These are phyloP conservation scores for Carex pumila DNA, from an alignment of 176 grass and related monocot species.

Conservation along the genomic window DNA sequence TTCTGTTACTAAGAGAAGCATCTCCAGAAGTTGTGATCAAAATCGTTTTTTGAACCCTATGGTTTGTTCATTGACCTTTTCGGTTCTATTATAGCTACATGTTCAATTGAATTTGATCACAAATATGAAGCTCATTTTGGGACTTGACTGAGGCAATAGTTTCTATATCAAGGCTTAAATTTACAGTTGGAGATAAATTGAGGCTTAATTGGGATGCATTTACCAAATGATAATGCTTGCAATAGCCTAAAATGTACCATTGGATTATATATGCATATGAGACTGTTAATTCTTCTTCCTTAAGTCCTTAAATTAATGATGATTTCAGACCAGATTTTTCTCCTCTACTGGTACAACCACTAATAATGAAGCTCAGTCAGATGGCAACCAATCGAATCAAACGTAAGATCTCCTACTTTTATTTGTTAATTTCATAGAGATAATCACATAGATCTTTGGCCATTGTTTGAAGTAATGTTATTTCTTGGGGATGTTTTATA, in stretches of 20 bases:
- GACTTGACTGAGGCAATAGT: not conserved
- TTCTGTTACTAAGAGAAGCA: slow-evolving; percentile 19
- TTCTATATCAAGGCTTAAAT: not conserved
- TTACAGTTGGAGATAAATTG: not conserved
- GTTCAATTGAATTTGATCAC: not conserved
- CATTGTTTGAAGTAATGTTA: not conserved
- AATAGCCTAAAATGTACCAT: not conserved
- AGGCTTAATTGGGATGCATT: not conserved
- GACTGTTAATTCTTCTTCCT: not conserved
- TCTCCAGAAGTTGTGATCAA: slow-evolving; percentile 13
- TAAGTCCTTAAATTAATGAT: not conserved
- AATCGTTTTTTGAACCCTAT: not conserved
- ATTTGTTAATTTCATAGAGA: not conserved
- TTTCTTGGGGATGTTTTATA: not conserved
- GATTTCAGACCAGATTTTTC: not conserved
- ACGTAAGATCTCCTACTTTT: slow-evolving; percentile 12
- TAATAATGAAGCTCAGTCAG: not conserved
- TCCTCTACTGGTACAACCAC: slow-evolving; percentile 24
- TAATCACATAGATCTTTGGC: not conserved
- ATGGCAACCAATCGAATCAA: slow-evolving; percentile 20
- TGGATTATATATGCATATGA: not conserved
- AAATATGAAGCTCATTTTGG: not conserved
- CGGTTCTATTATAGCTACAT: not conserved
- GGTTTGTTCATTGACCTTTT: slow-evolving; percentile 30
- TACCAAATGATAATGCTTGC: not conserved